Conservation (phyloP, 2,329 filamentous ascomycete genomes). For the Botrytis aclada region DNA sequence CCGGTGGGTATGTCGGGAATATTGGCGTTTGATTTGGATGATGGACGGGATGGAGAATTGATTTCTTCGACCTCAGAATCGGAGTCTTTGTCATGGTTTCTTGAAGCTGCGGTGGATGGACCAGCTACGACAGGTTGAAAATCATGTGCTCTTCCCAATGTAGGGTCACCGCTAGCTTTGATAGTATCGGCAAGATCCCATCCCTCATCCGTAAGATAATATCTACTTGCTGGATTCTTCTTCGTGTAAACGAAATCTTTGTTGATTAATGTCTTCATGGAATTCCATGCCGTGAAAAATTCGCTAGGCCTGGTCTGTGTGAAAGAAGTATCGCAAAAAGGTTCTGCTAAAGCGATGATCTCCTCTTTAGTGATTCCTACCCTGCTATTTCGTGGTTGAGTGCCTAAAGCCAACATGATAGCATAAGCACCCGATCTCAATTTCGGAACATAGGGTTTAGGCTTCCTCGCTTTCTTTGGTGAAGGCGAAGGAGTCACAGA, state of each 20-base stretch:
- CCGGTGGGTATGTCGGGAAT: constrained; percentile 30
- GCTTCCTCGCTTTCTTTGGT: constrained; percentile 56
- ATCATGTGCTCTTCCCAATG: constrained; percentile 22
- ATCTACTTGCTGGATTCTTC: constrained; percentile 64
- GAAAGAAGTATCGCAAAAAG: constrained; percentile 71
- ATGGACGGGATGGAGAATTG: neutral
- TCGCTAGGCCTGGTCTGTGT: constrained; percentile 63
- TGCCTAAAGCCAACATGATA: constrained; percentile 64
- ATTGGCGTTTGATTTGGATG: neutral
- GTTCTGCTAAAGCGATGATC: constrained; percentile 66
- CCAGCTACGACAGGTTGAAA: constrained; percentile 19
- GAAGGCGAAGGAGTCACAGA: constrained; percentile 27
- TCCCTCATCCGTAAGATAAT: constrained; percentile 71
- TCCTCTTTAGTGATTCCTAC: constrained; percentile 64
- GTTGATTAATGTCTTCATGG: constrained; percentile 70
- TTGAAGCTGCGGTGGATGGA: neutral
- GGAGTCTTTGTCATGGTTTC: constrained; percentile 14
- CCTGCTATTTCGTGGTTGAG: constrained; percentile 52
- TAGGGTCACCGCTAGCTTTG: constrained; percentile 43
- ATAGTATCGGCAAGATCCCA: constrained; percentile 71
- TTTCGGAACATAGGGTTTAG: constrained; percentile 68
- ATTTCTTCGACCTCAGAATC: constrained; percentile 17
- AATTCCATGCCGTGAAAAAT: constrained; percentile 78
- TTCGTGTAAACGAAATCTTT: constrained; percentile 73
- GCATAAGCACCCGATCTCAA: constrained; percentile 74